A percentile compares a stretch with the other conserved stretches of the same genome.
phyloP scores from a whole-genome alignment of 352 stramenopile genomes.

The Pythium brachiatum region DNA sequence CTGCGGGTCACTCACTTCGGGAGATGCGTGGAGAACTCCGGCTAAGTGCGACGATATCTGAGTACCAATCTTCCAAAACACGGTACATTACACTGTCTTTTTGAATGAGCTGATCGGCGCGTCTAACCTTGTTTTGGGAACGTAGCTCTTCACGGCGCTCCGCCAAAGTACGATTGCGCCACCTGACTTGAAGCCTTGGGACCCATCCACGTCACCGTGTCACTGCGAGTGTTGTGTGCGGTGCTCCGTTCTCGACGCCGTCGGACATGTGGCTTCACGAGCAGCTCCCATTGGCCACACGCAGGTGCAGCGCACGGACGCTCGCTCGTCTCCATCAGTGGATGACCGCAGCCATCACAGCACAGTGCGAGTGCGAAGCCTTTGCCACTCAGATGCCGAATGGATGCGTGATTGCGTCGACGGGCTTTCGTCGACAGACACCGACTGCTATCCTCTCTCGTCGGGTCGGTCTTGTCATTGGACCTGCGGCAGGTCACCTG shows the following conservation, averaged over 20 bases:
- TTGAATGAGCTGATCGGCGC: no score
- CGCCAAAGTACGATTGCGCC: conserved; percentile 15
- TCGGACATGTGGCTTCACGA: conserved; percentile 11
- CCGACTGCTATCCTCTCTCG: neutral
- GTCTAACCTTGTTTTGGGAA: conserved; percentile 22
- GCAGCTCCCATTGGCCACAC: conserved; percentile 10
- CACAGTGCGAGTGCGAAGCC: no score
- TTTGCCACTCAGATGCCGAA: no score
- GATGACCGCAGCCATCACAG: no score
- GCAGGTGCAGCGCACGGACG: neutral
- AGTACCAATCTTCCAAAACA: conserved; percentile 8
- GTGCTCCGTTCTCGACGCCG: conserved; percentile 13
- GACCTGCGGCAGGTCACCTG: no score
- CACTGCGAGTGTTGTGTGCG: conserved; percentile 13
- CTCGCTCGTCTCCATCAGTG: no score
- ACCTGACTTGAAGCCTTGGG: neutral
- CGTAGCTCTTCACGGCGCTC: conserved; percentile 9
- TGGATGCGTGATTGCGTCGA: conserved; percentile 5
- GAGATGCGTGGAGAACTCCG: neutral
- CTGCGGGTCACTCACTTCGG: neutral
- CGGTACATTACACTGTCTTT: conserved; percentile 3
- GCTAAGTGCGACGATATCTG: conserved; percentile 19
- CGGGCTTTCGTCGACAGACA: conserved; percentile 4
- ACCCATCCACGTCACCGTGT: neutral
- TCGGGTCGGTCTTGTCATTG: no score